These are phyloP conservation scores for Cruciata laevipes DNA, from an alignment of 257 asterid genomes.

Conservation along the genomic window DNA sequence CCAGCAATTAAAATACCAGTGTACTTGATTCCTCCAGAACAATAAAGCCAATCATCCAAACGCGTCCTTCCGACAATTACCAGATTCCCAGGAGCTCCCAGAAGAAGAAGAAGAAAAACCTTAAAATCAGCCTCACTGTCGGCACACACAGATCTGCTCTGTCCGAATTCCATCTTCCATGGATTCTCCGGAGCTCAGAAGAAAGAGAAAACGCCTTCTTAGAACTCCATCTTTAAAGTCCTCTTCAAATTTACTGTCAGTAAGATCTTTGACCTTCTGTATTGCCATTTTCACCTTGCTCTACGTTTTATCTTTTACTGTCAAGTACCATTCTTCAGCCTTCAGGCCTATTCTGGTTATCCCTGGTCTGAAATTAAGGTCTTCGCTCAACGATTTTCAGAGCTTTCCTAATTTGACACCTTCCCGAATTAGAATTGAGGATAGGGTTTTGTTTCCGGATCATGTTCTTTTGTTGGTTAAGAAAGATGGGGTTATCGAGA, in stretches of 20 bases:
- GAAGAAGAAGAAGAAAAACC: slow-evolving; percentile 12
- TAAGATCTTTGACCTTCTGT: slow-evolving; percentile 58
- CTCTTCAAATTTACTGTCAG: slow-evolving; percentile 32
- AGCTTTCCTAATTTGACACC: slow-evolving; percentile 29
- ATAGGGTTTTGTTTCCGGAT: slow-evolving; percentile 73
- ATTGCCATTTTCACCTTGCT: slow-evolving; percentile 45
- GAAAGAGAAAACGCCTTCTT: slow-evolving; percentile 66
- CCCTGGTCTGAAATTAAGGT: slow-evolving; percentile 50
- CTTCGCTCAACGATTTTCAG: slow-evolving; percentile 38
- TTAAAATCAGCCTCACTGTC: slow-evolving; percentile 38
- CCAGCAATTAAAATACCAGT: not conserved
- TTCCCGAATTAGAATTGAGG: slow-evolving; percentile 41
- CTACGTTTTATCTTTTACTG: slow-evolving; percentile 34
- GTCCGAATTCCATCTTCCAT: slow-evolving; percentile 16
- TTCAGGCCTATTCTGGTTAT: slow-evolving; percentile 66
- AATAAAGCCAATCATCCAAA: slow-evolving; percentile 7
- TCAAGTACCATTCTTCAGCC: slow-evolving; percentile 44
- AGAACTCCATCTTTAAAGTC: slow-evolving; percentile 31
- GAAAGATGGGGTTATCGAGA: slow-evolving; percentile 23
- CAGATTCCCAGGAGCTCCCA: slow-evolving; percentile 20
- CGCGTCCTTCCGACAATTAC: slow-evolving; percentile 40
- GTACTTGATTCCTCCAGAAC: not conserved
- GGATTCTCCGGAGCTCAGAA: slow-evolving; percentile 74
- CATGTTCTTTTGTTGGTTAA: slow-evolving; percentile 52
- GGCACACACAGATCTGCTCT: slow-evolving; percentile 35